Evolutionary conservation across 1,284 basidiomycete species (phyloP).

Genomic region (Apiotrichum domesticum): DNA sequence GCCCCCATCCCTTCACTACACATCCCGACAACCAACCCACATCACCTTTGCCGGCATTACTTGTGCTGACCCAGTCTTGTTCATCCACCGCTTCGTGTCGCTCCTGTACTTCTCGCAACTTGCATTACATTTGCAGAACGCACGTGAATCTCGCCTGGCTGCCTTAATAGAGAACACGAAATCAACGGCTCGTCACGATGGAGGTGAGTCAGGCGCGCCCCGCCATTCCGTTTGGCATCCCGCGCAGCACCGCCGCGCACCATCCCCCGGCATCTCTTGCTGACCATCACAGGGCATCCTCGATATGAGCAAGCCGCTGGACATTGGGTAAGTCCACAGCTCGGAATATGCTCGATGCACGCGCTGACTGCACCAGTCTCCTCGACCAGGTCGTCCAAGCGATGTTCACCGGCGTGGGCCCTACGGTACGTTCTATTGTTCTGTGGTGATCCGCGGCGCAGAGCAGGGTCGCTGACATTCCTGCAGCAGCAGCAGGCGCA

Average conservation of each 20-base stretch:
- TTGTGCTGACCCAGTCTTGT: no score
- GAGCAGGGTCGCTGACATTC: background rate
- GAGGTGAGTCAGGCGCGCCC: conserved; percentile 24
- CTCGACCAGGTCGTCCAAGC: conserved; percentile 80
- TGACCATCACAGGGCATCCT: conserved; percentile 59
- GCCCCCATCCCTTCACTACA: no score
- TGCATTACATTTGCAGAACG: no score
- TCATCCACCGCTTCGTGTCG: no score
- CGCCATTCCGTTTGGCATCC: no score
- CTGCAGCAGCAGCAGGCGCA: conserved; percentile 54
- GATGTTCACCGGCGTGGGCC: conserved; percentile 71
- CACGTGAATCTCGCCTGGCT: background rate
- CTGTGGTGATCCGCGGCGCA: background rate
- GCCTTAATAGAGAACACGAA: conserved; percentile 1
- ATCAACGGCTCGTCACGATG: conserved; percentile 22
- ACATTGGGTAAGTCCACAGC: conserved; percentile 52
- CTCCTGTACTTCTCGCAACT: no score
- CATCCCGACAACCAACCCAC: no score
- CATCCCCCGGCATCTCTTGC: no score
- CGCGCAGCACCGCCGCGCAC: no score
- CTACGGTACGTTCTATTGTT: conserved; percentile 55
- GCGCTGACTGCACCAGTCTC: conserved; percentile 45
- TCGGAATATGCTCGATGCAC: background rate
- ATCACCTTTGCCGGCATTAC: no score
- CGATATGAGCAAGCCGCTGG: conserved; percentile 79